Conservation (phyloP, 345 rosid species). For the Salix exigua region DNA sequence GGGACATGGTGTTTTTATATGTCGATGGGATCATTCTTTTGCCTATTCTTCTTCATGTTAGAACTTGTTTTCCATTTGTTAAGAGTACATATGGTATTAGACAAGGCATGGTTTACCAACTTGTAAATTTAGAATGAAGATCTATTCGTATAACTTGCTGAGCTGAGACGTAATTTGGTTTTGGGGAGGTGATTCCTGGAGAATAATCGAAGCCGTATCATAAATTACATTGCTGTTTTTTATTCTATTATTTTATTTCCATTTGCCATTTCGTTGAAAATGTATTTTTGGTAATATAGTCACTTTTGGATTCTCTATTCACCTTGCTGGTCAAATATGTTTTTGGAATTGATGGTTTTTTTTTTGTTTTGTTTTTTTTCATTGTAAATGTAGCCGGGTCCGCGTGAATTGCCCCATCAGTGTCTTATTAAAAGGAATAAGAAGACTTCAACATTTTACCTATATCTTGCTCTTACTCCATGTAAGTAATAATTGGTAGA, state of each 20-base stretch:
- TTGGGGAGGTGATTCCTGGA: background rate
- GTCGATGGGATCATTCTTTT: background rate
- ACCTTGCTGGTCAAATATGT: background rate
- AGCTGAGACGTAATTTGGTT: background rate
- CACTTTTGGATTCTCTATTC: background rate
- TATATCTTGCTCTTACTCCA: constrained; percentile 63
- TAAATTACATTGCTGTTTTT: background rate
- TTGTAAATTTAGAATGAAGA: background rate
- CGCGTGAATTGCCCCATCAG: constrained; percentile 56
- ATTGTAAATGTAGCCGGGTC: constrained; percentile 67
- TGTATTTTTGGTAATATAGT: background rate
- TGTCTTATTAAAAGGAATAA: constrained; percentile 73
- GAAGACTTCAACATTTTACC: constrained; percentile 70
- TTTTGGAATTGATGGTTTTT: constrained; percentile 8
- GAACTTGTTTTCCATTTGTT: background rate
- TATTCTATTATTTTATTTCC: background rate
- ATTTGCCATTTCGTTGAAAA: background rate
- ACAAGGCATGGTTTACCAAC: background rate
- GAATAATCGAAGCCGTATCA: background rate
- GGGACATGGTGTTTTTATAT: background rate
- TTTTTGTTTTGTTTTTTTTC: constrained; percentile 2
- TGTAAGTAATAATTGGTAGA: constrained; percentile 46
- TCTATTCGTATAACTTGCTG: background rate
- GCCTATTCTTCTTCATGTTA: background rate
- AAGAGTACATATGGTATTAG: background rate